phyloP scores from a whole-genome alignment of 176 grass and related monocot genomes.

The Phyllostachys edulis region DNA sequence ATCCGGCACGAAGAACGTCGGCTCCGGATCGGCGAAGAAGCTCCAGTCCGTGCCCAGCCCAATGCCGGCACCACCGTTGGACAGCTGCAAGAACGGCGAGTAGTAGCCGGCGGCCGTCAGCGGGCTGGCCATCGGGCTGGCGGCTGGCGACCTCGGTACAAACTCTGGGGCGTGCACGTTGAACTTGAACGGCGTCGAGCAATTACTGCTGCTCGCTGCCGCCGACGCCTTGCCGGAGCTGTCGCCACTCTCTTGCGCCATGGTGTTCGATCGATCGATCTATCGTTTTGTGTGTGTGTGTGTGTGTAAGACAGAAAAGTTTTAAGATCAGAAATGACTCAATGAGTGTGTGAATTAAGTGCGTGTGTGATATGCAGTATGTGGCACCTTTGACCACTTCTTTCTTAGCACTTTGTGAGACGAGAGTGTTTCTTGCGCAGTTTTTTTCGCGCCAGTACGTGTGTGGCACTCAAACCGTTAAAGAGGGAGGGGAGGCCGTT shows the following conservation, averaged over 20 bases:
- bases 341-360: not conserved
- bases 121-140: conserved; percentile 26
- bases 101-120: conserved; percentile 31
- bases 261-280: not conserved
- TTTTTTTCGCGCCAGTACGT: conserved; percentile 9
- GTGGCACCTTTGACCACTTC: conserved; percentile 37
- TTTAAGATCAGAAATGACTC: not conserved
- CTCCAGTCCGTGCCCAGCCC: conserved; percentile 47
- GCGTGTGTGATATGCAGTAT: not conserved
- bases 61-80: conserved; percentile 14
- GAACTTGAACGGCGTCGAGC: conserved; percentile 50
- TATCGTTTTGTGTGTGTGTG: not conserved
- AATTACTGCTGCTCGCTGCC: not conserved
- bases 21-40: conserved; percentile 64
- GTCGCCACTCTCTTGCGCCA: conserved; percentile 23
- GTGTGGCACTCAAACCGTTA: not conserved
- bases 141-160: conserved; percentile 52
- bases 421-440: conserved; percentile 44
- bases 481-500: too few relatives aligned
- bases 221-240: not conserved
- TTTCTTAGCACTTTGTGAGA: conserved; percentile 14
- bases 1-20: conserved; percentile 63
- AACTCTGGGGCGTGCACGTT: conserved; percentile 76
- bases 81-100: conserved; percentile 57
- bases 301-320: not conserved